phyloP scores from a whole-genome alignment of 129 eudicot species.

The Pittosporum tobira region DNA sequence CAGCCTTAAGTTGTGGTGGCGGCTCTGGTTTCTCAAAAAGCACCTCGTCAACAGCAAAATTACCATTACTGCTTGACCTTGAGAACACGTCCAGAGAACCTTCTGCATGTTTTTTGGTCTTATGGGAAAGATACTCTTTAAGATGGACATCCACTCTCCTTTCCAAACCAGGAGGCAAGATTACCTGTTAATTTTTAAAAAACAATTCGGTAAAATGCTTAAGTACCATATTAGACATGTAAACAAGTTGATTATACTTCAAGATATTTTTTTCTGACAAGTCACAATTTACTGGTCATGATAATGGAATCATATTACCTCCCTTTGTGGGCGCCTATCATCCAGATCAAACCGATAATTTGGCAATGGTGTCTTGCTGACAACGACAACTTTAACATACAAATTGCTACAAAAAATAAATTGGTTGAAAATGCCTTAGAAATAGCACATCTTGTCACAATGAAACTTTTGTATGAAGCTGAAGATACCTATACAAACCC shows the following conservation, averaged over 20 bases:
- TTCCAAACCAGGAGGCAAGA: slow-evolving; percentile 55
- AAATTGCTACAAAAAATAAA: slow-evolving; percentile 45
- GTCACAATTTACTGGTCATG: too few species aligned
- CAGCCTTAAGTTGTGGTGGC: slow-evolving; percentile 38
- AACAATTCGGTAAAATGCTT: slow-evolving; percentile 13
- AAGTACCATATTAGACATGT: background rate
- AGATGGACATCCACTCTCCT: slow-evolving; percentile 55
- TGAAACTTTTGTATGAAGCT: background rate
- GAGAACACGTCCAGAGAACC: slow-evolving; percentile 34
- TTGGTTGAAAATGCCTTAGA: slow-evolving; percentile 4
- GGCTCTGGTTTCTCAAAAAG: slow-evolving; percentile 79
- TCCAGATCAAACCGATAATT: slow-evolving; percentile 93
- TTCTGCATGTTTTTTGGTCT: slow-evolving; percentile 38
- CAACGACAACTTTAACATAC: slow-evolving; percentile 74
- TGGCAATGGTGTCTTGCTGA: slow-evolving; percentile 90
- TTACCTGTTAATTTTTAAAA: slow-evolving; percentile 41
- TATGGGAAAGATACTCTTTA: slow-evolving; percentile 45
- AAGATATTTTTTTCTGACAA: too few species aligned
- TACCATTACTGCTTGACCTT: slow-evolving; percentile 50
- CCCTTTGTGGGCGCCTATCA: slow-evolving; percentile 96
- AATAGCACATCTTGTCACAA: background rate
- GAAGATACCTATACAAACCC: slow-evolving; percentile 51
- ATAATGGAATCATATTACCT: slow-evolving; percentile 34
- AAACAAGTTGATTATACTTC: background rate
- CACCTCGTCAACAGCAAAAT: slow-evolving; percentile 57